Base-by-base conservation (phyloP, 805 yeast genomes). In the Clavispora vitiphila region DNA sequence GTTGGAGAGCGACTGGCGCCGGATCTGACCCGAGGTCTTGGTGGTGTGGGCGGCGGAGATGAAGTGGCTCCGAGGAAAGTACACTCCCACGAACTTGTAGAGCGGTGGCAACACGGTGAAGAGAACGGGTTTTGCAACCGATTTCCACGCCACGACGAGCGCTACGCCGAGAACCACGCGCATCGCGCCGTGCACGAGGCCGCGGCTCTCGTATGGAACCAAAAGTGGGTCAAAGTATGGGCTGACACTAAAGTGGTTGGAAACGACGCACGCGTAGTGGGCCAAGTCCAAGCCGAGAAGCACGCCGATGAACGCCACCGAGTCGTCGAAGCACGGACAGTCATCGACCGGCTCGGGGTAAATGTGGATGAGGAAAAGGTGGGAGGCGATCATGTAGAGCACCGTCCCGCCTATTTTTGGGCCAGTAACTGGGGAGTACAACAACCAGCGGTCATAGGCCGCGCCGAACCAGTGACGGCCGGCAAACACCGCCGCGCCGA, bases 261-360 rank as follows among this genome's bases (percentile, higher is more conserved):
- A 57, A 21, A 60, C 53, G 20, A 59, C 51, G n/a, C 69, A 61
- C 9, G 61, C 46, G 80, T 83, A 80, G 51, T 76, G 78, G 15
- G 81, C 72, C 20, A 83, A 48, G 47, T 85, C 93, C 6, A 84
- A 53, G 0, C 99, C 99, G 34, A 80, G 65, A 12, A 89, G 69
- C 34, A 90, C 97, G 3, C 96, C 96, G 39, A 90, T 67, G 54
- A 91, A 91, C 5, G 98, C 95, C 23, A 91, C 96, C 15, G 89
- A 80, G 59, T 91, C 99, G 56, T 90, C 96, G 57, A 83, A 91
- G 60, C 99, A 93, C 1, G 99, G 99, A 57, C 99, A 91, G 50
- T 82, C 84, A 53, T 93, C 99, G 16, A 85, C 80, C 1, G 98
- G 98, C 43, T 76, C 78, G 0, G 89, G 85, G 62, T 89, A 96